Evolutionary conservation across 306 rosid species (phyloP), one percentile per base, ranked within the genome.

Genomic region (Citrullus amarus): DNA sequence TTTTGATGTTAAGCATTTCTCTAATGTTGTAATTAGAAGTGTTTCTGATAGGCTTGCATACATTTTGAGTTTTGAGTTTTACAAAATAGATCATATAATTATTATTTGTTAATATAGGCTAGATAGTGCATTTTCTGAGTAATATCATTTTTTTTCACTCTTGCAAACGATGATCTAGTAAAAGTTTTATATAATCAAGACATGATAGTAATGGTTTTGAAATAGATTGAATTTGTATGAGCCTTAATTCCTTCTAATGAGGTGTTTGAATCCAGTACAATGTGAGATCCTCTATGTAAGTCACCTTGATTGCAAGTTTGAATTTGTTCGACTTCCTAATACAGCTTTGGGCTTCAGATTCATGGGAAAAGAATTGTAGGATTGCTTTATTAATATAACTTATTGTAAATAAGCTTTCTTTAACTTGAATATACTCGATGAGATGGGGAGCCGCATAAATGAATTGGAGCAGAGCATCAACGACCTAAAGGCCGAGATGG

Each of bases 381-480:
- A 71, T 71, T 46, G 55, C 38, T 55, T 76, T 12, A 9, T 76
- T 55, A 32, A 36, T 17, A 55, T 80, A 80, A 80, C 75, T 76
- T 38, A 75, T 76, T 32, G 25, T 57, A 41, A 16, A 44, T 69
- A 44, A 81, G 84, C 82, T 89, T 78, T 89, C 72, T 89, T 95
- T 95, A 79, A 95, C 96, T 44, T 43, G 78, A 65, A 65, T 86
- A 88, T 85, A 95, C 99, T 95, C 48, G 98, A 95, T 79, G 99
- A 95, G 81, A 92, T 92, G 98, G 99, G 99, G 72, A 72, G 57
- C 84, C 97, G 99, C 57, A 96, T 96, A 77, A 91, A 87, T 65
- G 99, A 96, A 80, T 80, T 96, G 96, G 99, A 96, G 88, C 89
- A 87, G 74, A 96, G 98, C 91, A 88, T 96, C 83, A 91, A 84